Evolutionary conservation across 1,284 basidiomycete genomes (phyloP).

Genomic region (Amylostereum areolatum): DNA sequence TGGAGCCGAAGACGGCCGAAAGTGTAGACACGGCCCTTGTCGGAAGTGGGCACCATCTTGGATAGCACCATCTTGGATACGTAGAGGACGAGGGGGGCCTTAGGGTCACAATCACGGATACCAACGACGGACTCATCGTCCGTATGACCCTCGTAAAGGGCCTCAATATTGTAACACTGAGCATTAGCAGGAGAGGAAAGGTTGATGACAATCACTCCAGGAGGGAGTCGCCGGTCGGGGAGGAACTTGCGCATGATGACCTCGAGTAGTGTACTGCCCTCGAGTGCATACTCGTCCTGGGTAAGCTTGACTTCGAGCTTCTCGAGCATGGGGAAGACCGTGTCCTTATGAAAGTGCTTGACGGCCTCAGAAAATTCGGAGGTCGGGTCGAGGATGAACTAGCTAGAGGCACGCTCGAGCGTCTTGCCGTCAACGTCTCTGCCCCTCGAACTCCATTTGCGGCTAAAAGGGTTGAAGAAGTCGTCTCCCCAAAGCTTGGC

Average conservation of each 20-base stretch:
- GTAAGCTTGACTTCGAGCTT: constrained; percentile 95
- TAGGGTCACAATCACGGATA: constrained; percentile 97
- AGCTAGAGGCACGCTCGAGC: constrained; percentile 91
- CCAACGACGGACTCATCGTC: constrained; percentile 98
- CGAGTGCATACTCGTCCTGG: constrained; percentile 89
- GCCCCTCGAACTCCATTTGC: constrained; percentile 91
- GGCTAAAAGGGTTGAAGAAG: constrained; percentile 97
- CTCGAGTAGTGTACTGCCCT: constrained; percentile 97
- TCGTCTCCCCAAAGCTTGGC: constrained; percentile 97
- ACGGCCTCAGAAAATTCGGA: constrained; percentile 98
- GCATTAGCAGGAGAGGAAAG: constrained; percentile 94
- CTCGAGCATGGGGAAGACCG: constrained; percentile 81
- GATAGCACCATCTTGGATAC: constrained; percentile 99
- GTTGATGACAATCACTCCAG: constrained; percentile 99
- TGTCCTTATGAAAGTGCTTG: constrained; percentile 99
- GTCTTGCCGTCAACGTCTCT: constrained; percentile 79
- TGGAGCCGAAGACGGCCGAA: constrained; percentile 98
- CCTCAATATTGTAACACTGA: constrained; percentile 98
- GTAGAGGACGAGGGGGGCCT: constrained; percentile 95
- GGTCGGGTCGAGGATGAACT: constrained; percentile 98
- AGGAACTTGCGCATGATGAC: no score
- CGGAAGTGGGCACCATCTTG: constrained; percentile 99
- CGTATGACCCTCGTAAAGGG: constrained; percentile 98
- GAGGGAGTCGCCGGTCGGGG: constrained; percentile 95
- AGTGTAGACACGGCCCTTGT: constrained; percentile 99